phyloP scores from a whole-genome alignment of 2,329 filamentous ascomycete species.

The Sporothrix mexicana region DNA sequence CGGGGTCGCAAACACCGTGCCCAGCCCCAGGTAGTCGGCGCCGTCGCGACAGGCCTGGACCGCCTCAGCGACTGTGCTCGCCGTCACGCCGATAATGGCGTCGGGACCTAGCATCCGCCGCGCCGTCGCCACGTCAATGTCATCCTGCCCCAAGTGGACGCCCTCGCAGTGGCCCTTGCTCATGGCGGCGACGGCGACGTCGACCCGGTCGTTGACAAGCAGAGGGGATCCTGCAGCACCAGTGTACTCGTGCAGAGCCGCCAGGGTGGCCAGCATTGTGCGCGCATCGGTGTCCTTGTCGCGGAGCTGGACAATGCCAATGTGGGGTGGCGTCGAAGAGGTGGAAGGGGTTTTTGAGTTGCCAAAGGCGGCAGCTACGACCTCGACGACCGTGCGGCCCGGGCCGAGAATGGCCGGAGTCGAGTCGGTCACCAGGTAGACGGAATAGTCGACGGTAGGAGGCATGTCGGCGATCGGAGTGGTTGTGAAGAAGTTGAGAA shows the following conservation, averaged over 20 bases:
- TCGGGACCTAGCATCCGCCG: constrained; percentile 73
- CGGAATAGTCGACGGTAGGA: constrained; percentile 68
- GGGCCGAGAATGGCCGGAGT: constrained; percentile 81
- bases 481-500: not conserved
- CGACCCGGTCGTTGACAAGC: constrained; percentile 90
- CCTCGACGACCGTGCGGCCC: constrained; percentile 66
- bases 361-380: constrained; percentile 79
- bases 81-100: constrained; percentile 88
- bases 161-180: constrained; percentile 86
- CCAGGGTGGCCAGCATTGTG: constrained; percentile 71
- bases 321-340: not conserved
- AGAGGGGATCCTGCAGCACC: constrained; percentile 61
- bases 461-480: not conserved
- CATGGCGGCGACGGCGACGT: constrained; percentile 86
- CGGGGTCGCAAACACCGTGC: constrained; percentile 83
- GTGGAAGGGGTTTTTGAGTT: constrained; percentile 58
- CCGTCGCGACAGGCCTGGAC: constrained; percentile 72
- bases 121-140: constrained; percentile 68
- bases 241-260: constrained; percentile 73
- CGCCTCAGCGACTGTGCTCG: constrained; percentile 76
- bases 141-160: constrained; percentile 94
- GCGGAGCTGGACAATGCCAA: constrained; percentile 78
- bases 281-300: constrained; percentile 83
- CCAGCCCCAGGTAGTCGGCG: constrained; percentile 91
- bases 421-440: constrained; percentile 93